Evolutionary conservation across 1,284 basidiomycete species (phyloP).

Genomic region (Melampsora americana): DNA sequence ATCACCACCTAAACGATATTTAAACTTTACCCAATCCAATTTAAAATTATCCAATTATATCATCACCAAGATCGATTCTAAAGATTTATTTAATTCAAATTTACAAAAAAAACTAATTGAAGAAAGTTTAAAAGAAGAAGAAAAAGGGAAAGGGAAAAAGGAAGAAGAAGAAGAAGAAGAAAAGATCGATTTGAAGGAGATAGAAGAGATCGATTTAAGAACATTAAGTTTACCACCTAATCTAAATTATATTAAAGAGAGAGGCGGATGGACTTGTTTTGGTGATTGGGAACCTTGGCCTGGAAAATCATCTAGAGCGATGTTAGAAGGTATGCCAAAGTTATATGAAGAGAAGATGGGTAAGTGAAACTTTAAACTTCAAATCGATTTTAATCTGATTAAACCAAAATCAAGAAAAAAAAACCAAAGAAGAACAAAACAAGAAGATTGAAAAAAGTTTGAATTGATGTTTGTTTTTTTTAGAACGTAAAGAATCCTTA

Average conservation of each 20-base stretch:
- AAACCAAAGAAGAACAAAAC: too few species aligned
- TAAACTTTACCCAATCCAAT: slow-evolving; percentile 6
- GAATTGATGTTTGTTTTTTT: neutral
- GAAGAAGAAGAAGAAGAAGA: too few species aligned
- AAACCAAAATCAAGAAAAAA: too few species aligned
- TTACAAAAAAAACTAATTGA: neutral
- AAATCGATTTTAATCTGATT: neutral
- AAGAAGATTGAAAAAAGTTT: too few species aligned
- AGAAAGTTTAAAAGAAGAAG: too few species aligned
- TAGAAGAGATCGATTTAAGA: neutral
- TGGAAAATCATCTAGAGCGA: neutral
- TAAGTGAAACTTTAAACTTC: neutral
- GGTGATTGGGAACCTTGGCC: slow-evolving; percentile 32
- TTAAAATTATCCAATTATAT: neutral
- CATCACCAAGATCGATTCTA: neutral
- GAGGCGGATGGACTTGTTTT: slow-evolving; percentile 6
- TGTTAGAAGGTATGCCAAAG: slow-evolving; percentile 34
- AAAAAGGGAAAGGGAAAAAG: too few species aligned
- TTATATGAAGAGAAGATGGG: slow-evolving; percentile 19
- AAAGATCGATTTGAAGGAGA: neutral
- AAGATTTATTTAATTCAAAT: neutral
- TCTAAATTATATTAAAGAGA: slow-evolving; percentile 11
- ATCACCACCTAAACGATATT: slow-evolving; percentile 11
- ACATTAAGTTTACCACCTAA: slow-evolving; percentile 8
- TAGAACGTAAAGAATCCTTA: slow-evolving; percentile 23